Conservation (phyloP, 2,329 filamentous ascomycete genomes). For the Penicillium sclerotigenum region DNA sequence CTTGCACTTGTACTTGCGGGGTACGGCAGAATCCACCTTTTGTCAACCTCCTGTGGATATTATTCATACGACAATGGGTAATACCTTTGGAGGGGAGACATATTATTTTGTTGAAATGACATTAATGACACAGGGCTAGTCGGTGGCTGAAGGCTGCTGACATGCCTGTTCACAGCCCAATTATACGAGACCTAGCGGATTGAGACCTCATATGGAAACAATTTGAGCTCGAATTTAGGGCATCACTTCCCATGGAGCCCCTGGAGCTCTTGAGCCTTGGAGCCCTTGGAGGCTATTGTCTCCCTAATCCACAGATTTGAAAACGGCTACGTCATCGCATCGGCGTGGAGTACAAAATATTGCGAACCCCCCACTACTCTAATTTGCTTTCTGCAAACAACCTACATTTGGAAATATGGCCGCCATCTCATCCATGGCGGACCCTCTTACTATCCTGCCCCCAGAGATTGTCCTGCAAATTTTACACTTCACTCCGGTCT, state of each 20-base stretch:
- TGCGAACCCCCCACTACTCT: background rate
- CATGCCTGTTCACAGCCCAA: background rate
- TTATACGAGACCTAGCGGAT: background rate
- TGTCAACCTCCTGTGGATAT: background rate
- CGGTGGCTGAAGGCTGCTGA: background rate
- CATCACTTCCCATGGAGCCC: background rate
- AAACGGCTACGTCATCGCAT: conserved; percentile 3
- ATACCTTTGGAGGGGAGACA: background rate
- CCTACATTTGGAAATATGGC: conserved; percentile 16
- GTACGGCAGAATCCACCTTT: background rate
- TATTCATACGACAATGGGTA: background rate
- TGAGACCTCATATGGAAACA: background rate
- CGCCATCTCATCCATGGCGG: conserved; percentile 9
- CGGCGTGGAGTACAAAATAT: too few relatives aligned
- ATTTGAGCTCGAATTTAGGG: conserved; percentile 1
- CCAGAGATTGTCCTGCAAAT: conserved; percentile 43
- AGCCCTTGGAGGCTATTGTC: background rate
- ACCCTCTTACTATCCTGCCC: conserved; percentile 34
- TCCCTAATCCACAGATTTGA: background rate
- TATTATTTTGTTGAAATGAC: background rate
- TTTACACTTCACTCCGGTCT: conserved; percentile 38
- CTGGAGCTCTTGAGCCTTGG: too few relatives aligned
- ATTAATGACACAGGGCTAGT: background rate
- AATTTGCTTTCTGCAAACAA: conserved; percentile 5
- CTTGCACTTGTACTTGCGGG: background rate